A percentile compares a stretch with the other conserved stretches of the same genome.
phyloP scores from a whole-genome alignment of 352 stramenopile genomes.

The Pythium oligandrum region DNA sequence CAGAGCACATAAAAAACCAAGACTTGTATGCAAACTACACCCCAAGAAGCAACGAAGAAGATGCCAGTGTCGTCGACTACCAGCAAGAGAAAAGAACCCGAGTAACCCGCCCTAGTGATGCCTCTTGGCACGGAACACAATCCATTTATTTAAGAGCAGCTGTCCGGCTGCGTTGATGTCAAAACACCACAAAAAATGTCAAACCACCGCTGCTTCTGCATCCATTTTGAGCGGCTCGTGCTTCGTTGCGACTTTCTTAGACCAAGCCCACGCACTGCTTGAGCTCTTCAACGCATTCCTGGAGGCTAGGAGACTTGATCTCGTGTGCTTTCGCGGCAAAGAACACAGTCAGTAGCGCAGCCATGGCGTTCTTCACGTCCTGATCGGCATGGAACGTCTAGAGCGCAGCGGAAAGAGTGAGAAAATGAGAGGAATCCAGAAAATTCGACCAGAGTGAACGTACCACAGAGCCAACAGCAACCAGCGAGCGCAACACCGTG shows the following conservation, averaged over 20 bases:
- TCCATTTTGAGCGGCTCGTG: background rate
- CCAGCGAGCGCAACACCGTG: conserved; percentile 57
- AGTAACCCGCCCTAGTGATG: too few relatives aligned
- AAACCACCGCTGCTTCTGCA: too few relatives aligned
- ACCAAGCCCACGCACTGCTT: conserved; percentile 15
- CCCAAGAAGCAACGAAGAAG: too few relatives aligned
- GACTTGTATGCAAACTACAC: too few relatives aligned
- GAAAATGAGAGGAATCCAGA: background rate
- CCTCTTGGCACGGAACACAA: too few relatives aligned
- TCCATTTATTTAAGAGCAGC: too few relatives aligned
- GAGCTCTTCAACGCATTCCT: conserved; percentile 58
- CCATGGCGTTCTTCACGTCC: conserved; percentile 41
- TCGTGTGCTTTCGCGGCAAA: conserved; percentile 36
- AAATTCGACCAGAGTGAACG: conserved; percentile 5
- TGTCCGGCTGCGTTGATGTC: too few relatives aligned
- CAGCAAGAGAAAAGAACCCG: too few relatives aligned
- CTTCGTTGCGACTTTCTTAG: background rate
- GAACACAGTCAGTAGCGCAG: conserved; percentile 50
- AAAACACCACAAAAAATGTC: too few relatives aligned
- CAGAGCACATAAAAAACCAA: too few relatives aligned
- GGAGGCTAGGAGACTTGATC: conserved; percentile 33
- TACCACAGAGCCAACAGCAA: conserved; percentile 69
- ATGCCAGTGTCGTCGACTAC: too few relatives aligned
- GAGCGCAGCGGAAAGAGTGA: background rate
- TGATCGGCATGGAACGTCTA: conserved; percentile 36